A percentile compares a stretch with the other conserved stretches of the same genome.
These are phyloP conservation scores for Escovopsis sp. DNA, from an alignment of 2,329 filamentous ascomycete species.

Conservation along the genomic window DNA sequence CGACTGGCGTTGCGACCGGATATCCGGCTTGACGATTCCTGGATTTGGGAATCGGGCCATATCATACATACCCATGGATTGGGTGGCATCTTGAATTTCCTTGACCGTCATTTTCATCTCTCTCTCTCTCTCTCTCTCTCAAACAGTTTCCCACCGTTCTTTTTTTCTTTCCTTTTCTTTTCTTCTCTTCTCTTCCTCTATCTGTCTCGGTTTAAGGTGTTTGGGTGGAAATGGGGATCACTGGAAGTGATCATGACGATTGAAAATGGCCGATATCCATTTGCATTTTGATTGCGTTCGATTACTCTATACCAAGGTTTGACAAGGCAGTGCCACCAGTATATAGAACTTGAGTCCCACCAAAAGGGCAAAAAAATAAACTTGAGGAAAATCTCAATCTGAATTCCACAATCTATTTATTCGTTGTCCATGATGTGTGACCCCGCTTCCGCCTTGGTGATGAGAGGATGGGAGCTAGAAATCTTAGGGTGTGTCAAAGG, in stretches of 20 bases:
- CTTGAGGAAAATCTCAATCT: no score
- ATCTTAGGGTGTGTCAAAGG: not conserved
- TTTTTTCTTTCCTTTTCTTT: not conserved
- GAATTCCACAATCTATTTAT: no score
- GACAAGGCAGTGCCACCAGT: no score
- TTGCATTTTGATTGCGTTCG: no score
- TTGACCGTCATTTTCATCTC: no score
- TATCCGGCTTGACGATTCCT: constrained; percentile 2
- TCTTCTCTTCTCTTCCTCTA: not conserved
- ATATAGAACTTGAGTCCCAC: no score
- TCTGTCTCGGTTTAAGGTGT: constrained; percentile 1
- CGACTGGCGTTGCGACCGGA: constrained; percentile 13
- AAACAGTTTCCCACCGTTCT: no score
- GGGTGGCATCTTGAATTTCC: not conserved
- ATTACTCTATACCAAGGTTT: no score
- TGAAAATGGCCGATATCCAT: no score
- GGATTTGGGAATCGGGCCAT: not conserved
- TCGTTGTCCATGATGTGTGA: no score
- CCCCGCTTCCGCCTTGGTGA: not conserved
- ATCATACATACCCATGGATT: not conserved
- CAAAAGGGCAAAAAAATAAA: no score
- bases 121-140: not conserved
- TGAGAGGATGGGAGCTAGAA: not conserved
- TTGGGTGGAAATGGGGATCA: not conserved
- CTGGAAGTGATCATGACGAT: not conserved